Conservation (phyloP, 805 yeast species). For the Priceomyces carsonii region DNA sequence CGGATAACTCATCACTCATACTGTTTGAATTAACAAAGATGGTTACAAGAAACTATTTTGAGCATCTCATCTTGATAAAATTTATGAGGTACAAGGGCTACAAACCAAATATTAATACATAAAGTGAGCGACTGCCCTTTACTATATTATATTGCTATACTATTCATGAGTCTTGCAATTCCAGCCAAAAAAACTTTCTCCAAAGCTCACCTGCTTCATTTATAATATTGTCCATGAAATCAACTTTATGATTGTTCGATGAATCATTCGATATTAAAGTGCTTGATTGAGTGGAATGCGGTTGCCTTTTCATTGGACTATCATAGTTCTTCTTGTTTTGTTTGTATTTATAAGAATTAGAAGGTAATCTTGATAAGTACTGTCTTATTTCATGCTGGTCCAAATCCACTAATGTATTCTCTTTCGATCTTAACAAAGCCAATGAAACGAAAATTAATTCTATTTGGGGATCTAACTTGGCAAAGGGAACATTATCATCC, state of each 20-base stretch:
- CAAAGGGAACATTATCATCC: slow-evolving; percentile 44
- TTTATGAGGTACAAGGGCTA: too few species aligned
- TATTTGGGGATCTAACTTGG: slow-evolving; percentile 70
- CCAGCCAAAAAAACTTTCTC: slow-evolving; percentile 74
- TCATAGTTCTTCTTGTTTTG: slow-evolving; percentile 16
- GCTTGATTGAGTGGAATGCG: slow-evolving; percentile 4
- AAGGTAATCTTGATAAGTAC: slow-evolving; percentile 59
- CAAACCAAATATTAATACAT: too few species aligned
- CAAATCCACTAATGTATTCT: slow-evolving; percentile 74
- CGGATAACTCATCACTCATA: slow-evolving; percentile 9
- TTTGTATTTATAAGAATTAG: slow-evolving; percentile 41
- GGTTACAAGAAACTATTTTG: neutral
- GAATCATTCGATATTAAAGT: slow-evolving; percentile 31
- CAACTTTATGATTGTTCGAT: slow-evolving; percentile 39
- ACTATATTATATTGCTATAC: too few species aligned
- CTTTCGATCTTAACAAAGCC: slow-evolving; percentile 79
- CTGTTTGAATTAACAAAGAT: neutral
- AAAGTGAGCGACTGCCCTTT: too few species aligned
- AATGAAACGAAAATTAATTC: slow-evolving; percentile 75
- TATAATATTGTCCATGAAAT: slow-evolving; percentile 72
- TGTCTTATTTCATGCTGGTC: slow-evolving; percentile 90
- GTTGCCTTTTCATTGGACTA: neutral
- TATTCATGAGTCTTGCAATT: slow-evolving; percentile 13
- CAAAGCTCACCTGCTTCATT: slow-evolving; percentile 83
- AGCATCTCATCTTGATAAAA: slow-evolving; percentile 1